phyloP scores from a whole-genome alignment of 305 asterid genomes.

The Fraxinus sp. region DNA sequence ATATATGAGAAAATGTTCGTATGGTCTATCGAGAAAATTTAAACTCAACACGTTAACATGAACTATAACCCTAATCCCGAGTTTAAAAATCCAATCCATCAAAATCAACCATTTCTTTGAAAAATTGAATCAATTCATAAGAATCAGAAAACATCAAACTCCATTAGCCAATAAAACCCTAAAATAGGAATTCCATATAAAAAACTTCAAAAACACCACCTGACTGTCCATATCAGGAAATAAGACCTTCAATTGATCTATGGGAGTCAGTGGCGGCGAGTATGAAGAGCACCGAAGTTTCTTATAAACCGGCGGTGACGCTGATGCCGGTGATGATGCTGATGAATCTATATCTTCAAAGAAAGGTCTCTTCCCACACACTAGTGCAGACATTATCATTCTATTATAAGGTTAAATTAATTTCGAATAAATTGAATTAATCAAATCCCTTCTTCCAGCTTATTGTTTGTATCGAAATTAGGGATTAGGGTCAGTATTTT shows the following conservation, averaged over 20 bases:
- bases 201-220: conserved; percentile 22
- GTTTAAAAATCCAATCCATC: neutral
- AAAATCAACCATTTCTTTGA: neutral
- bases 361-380: conserved; percentile 82
- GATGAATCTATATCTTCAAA: conserved; percentile 55
- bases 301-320: conserved; percentile 54
- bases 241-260: conserved; percentile 56
- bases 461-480: too few relatives aligned
- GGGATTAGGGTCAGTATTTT: neutral
- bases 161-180: neutral
- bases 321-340: conserved; percentile 42
- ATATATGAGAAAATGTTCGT: neutral
- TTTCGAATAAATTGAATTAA: neutral
- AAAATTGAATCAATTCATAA: neutral
- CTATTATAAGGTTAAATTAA: neutral
- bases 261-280: conserved; percentile 33
- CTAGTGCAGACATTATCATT: conserved; percentile 58
- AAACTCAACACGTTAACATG: neutral
- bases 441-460: neutral
- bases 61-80: neutral
- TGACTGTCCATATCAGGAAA: conserved; percentile 64
- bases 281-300: conserved; percentile 56
- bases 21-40: neutral
- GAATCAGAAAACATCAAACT: neutral
- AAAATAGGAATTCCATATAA: neutral